Evolutionary conservation across 257 asterid species (phyloP).

Genomic region (Lycium ferocissimum): DNA sequence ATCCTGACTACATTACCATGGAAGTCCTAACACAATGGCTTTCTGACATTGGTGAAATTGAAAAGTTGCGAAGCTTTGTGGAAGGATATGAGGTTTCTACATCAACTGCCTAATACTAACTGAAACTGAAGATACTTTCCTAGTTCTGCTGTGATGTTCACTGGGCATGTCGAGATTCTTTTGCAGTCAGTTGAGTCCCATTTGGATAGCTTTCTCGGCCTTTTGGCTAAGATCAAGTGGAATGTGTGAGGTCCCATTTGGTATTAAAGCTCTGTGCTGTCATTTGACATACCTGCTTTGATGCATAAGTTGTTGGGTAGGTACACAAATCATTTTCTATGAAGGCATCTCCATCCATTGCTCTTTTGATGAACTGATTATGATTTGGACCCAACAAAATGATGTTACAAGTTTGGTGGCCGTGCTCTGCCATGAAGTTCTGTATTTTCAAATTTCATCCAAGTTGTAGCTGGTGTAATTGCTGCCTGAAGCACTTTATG

Average conservation of each 20-base stretch:
- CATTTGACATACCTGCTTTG: constrained; percentile 12
- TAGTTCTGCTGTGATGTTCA: neutral
- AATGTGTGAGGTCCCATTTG: constrained; percentile 25
- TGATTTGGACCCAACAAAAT: neutral
- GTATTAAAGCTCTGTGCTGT: constrained; percentile 9
- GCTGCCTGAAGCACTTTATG: constrained; percentile 19
- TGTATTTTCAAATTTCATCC: constrained; percentile 21
- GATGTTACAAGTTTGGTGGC: neutral
- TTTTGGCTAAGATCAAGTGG: neutral
- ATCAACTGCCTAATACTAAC: constrained; percentile 31
- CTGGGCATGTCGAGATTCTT: neutral
- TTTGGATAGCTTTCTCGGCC: constrained; percentile 7
- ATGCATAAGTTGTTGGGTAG: constrained; percentile 19
- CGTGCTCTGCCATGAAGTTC: neutral
- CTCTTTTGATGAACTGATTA: constrained; percentile 2
- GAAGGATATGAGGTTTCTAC: constrained; percentile 56
- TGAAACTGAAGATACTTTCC: neutral
- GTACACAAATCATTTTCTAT: constrained; percentile 2
- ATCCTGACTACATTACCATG: constrained; percentile 83
- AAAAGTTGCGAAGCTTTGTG: constrained; percentile 59
- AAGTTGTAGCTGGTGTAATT: constrained; percentile 14
- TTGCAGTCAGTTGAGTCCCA: constrained; percentile 22
- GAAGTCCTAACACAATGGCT: constrained; percentile 83
- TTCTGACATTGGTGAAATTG: constrained; percentile 67
- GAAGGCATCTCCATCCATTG: neutral